Percentiles rank a stretch among this genome's conserved stretches.
Evolutionary conservation across 2,329 filamentous ascomycete species (phyloP).

Genomic region (Diplodia sapinea): DNA sequence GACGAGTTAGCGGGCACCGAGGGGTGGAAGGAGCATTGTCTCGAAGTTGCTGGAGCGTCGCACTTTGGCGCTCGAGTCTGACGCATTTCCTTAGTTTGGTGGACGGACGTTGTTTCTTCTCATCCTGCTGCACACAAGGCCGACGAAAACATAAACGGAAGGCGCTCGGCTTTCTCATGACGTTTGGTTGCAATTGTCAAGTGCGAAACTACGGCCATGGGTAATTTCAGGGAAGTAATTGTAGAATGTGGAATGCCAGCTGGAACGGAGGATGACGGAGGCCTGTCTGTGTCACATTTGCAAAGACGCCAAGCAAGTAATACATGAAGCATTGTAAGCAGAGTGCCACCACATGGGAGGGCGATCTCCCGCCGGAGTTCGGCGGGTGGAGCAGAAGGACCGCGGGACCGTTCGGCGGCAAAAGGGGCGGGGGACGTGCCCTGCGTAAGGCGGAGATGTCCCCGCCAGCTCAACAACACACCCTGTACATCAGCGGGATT

Average conservation of each 20-base stretch:
- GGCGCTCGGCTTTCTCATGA: constrained; percentile 6
- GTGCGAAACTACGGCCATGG: constrained; percentile 6
- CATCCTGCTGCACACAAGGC: constrained; percentile 11
- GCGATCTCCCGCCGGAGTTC: not conserved
- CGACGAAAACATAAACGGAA: constrained; percentile 16
- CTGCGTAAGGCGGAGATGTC: not conserved
- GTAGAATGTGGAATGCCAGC: not conserved
- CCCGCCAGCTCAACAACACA: not conserved
- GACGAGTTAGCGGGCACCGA: constrained; percentile 3
- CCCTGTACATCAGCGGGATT: not conserved
- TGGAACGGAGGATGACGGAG: not conserved
- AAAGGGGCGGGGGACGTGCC: not conserved
- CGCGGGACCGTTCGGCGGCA: not conserved
- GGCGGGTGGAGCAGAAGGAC: not conserved
- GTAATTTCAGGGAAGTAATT: constrained; percentile 15
- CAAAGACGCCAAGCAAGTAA: constrained; percentile 4
- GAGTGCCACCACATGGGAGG: too few relatives aligned
- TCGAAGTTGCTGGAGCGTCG: constrained; percentile 9
- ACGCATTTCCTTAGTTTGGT: constrained; percentile 4
- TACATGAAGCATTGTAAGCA: constrained; percentile 8
- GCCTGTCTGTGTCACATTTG: constrained; percentile 4
- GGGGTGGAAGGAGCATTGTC: not conserved
- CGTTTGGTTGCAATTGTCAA: constrained; percentile 1
- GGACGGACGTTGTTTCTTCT: constrained; percentile 18
- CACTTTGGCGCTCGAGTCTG: not conserved